Conservation (phyloP, 108 stramenopile species). For the Skeletonema grethae region DNA sequence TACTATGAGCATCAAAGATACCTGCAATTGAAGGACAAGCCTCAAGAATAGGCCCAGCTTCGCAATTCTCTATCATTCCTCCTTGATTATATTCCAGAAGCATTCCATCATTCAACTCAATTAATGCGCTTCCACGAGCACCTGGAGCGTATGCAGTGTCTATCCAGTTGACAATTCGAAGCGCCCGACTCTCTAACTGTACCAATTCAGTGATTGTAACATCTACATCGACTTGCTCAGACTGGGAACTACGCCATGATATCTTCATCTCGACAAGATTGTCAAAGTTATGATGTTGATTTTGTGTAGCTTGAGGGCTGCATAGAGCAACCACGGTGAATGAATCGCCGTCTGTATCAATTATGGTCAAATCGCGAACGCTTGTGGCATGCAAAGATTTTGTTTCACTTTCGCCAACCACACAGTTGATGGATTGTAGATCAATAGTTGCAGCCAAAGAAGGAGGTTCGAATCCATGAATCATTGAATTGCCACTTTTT, state of each 20-base stretch:
- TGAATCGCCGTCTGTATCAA: constrained; percentile 25
- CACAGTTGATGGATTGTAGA: neutral
- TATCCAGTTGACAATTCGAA: constrained; percentile 74
- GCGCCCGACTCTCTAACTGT: constrained; percentile 55
- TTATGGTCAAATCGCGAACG: constrained; percentile 45
- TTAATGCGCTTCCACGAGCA: constrained; percentile 51
- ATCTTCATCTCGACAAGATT: constrained; percentile 59
- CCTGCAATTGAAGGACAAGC: constrained; percentile 83
- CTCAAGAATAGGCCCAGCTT: constrained; percentile 73
- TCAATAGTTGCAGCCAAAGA: constrained; percentile 21
- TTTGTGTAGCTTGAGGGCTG: constrained; percentile 13
- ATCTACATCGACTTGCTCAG: constrained; percentile 24
- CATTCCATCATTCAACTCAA: constrained; percentile 70
- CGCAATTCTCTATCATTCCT: constrained; percentile 44
- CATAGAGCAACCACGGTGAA: constrained; percentile 32
- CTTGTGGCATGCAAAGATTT: constrained; percentile 5
- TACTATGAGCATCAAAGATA: constrained; percentile 45
- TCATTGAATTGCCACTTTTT: constrained; percentile 8
- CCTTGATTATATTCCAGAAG: constrained; percentile 63
- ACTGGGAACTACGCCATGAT: constrained; percentile 6
- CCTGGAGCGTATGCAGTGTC: constrained; percentile 36
- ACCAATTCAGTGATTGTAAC: constrained; percentile 43
- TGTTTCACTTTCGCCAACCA: neutral
- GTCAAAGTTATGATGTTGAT: constrained; percentile 32
- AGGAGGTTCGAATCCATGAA: constrained; percentile 36